Base-by-base conservation (phyloP, 352 stramenopile species). In the Globisporangium solare region DNA sequence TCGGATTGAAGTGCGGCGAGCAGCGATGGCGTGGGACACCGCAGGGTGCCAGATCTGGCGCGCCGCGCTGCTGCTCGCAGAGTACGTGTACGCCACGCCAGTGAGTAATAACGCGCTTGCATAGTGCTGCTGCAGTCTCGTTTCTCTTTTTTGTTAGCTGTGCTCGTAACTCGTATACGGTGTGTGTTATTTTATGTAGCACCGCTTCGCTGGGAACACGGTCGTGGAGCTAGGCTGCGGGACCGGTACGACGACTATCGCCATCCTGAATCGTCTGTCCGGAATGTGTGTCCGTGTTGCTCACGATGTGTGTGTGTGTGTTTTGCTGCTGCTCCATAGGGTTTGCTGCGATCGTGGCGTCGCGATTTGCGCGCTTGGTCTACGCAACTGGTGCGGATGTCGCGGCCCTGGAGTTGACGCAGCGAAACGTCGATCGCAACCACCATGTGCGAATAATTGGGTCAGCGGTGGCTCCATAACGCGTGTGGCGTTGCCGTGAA, bases 201-300 rank as follows among this genome's bases (percentile, higher is more conserved):
- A 66, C 27, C 13, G 52, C 22, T 71, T 86, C 40, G 22, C 42
- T n/a, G 51, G 51, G 11, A 35, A 61, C 37, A 70, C 50, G 21
- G 61, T 87, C 40, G 55, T 90, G 2, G 79, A 88, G 31, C 61
- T 88, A 17, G 75, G 75, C 11, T 82, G 69, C 54, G 75, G 71
- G 47, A 77, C 88, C 18, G 79, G 72, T 86, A 45, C 27, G 40
- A 21, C 40, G 56, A n/a, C n/a, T 32, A 47, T 13, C 32, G 21
- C 18, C 47, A 14, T 51, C 12, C 32, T 37, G 45, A 35, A 35
- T 8, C 3, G 11, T 56, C 15, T 31, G 20, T n/a, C 7, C 2
- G n/a, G 13, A 43, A 6, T 18, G 17, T 6, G 13, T 43, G 5
- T 43, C 40, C 27, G 3, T 11, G 10, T 35, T 11, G 27, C 5